These are phyloP conservation scores for Aspergillus glaucus DNA, from an alignment of 2,329 filamentous ascomycete genomes.

Conservation along the genomic window DNA sequence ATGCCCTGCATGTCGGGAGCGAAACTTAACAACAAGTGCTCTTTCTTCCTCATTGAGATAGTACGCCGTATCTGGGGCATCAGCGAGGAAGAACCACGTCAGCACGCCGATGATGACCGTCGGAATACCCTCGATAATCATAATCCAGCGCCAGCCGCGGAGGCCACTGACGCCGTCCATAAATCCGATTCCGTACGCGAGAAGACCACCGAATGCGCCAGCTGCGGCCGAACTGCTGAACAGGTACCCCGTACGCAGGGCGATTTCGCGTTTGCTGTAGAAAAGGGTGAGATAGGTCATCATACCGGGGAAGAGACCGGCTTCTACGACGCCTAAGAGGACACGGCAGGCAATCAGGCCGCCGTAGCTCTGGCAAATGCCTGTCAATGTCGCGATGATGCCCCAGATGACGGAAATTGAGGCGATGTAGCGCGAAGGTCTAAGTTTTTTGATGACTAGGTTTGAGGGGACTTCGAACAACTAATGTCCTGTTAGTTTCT, in stretches of 20 bases:
- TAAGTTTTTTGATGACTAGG: slow-evolving; percentile 57
- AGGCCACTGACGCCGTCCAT: slow-evolving; percentile 62
- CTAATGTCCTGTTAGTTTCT: slow-evolving; percentile 15
- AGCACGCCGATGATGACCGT: slow-evolving; percentile 51
- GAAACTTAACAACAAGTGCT: slow-evolving; percentile 48
- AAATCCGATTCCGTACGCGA: slow-evolving; percentile 67
- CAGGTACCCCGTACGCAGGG: slow-evolving; percentile 65
- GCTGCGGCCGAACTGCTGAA: slow-evolving; percentile 61
- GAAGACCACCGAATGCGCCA: slow-evolving; percentile 64
- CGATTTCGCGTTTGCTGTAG: slow-evolving; percentile 68
- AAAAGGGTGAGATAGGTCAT: slow-evolving; percentile 68
- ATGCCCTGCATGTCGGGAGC: slow-evolving; percentile 46
- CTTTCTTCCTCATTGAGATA: slow-evolving; percentile 57
- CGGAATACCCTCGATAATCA: slow-evolving; percentile 54
- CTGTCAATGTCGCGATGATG: slow-evolving; percentile 47
- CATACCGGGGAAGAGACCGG: slow-evolving; percentile 62
- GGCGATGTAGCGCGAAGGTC: slow-evolving; percentile 53
- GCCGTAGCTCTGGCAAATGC: slow-evolving; percentile 59
- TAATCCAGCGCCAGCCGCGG: slow-evolving; percentile 66
- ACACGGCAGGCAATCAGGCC: slow-evolving; percentile 63
- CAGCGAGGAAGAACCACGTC: slow-evolving; percentile 56
- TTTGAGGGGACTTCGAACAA: slow-evolving; percentile 61
- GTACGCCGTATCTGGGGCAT: slow-evolving; percentile 59
- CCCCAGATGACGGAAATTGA: slow-evolving; percentile 57
- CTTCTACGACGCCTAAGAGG: slow-evolving; percentile 58